Percentiles rank a stretch among this genome's conserved stretches.
Evolutionary conservation across 2,329 filamentous ascomycete species (phyloP).

Genomic region (Neophaeococcomyces aloes): DNA sequence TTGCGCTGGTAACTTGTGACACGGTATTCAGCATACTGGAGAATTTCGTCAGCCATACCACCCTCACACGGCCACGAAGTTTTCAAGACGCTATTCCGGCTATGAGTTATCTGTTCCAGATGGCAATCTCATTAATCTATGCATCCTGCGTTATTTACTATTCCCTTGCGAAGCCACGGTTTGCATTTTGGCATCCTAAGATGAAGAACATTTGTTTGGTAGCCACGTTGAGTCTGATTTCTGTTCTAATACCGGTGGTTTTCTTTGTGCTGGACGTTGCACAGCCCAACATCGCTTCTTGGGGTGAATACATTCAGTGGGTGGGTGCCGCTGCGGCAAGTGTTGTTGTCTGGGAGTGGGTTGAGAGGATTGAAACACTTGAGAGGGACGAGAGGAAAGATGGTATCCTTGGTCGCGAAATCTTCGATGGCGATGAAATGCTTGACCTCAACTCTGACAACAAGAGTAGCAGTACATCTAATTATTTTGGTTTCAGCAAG

Average conservation of each 20-base stretch:
- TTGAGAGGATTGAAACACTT: conserved; percentile 83
- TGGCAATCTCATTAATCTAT: conserved; percentile 77
- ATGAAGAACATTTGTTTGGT: conserved; percentile 85
- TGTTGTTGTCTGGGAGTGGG: conserved; percentile 98
- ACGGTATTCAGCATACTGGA: conserved; percentile 85
- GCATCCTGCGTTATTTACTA: conserved; percentile 93
- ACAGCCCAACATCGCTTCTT: conserved; percentile 72
- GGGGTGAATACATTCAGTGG: conserved; percentile 94
- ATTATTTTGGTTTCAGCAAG: conserved; percentile 6
- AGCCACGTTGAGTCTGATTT: conserved; percentile 63
- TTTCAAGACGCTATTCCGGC: conserved; percentile 88
- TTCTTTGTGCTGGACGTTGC: conserved; percentile 90
- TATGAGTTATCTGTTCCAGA: conserved; percentile 78
- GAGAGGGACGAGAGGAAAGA: conserved; percentile 92
- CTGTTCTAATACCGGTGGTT: conserved; percentile 79
- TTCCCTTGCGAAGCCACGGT: conserved; percentile 78
- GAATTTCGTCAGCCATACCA: conserved; percentile 58
- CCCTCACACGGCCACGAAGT: conserved; percentile 54
- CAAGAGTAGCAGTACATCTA: conserved; percentile 2
- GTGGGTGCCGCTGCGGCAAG: conserved; percentile 89
- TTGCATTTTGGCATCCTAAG: conserved; percentile 78
- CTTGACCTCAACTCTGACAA: conserved; percentile 41
- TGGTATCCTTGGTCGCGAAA: conserved; percentile 77
- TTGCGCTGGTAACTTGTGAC: conserved; percentile 82
- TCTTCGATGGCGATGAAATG: conserved; percentile 93